phyloP scores from a whole-genome alignment of 768 basidiomycete species.

The Kwoniella sp. region DNA sequence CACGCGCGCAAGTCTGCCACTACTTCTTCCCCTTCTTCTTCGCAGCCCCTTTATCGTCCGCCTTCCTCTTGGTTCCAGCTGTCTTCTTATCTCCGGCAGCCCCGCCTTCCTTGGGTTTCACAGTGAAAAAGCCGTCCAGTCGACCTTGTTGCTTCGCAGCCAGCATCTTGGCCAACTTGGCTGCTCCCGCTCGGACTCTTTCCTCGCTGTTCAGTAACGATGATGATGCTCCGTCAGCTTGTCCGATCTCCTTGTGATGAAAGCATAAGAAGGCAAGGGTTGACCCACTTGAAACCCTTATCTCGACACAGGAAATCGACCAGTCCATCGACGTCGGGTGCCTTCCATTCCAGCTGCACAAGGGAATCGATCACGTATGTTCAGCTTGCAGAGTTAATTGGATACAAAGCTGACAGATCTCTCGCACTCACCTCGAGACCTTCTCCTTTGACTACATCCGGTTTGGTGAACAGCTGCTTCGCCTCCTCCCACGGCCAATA shows the following conservation, averaged over 20 bases:
- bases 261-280: neutral
- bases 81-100: slow-evolving; percentile 45
- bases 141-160: slow-evolving; percentile 93
- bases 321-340: slow-evolving; percentile 88
- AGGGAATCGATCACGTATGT: neutral
- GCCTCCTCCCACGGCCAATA: slow-evolving; percentile 98
- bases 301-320: slow-evolving; percentile 90
- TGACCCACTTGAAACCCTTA: slow-evolving; percentile 91
- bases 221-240: slow-evolving; percentile 14
- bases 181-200: slow-evolving; percentile 89
- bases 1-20: slow-evolving; percentile 10
- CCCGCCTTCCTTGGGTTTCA: slow-evolving; percentile 63
- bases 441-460: slow-evolving; percentile 83
- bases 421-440: slow-evolving; percentile 71
- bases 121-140: slow-evolving; percentile 90
- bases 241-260: neutral
- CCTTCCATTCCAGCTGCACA: slow-evolving; percentile 84
- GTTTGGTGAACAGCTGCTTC: slow-evolving; percentile 82
- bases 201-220: slow-evolving; percentile 73
- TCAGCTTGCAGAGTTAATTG: neutral
- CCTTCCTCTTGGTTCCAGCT: slow-evolving; percentile 62
- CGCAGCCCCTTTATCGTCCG: slow-evolving; percentile 54
- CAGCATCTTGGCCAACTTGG: slow-evolving; percentile 84
- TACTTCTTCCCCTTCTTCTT: slow-evolving; percentile 56
- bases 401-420: neutral